Conservation (phyloP, 305 asterid genomes). For the Solanum hybrid region DNA sequence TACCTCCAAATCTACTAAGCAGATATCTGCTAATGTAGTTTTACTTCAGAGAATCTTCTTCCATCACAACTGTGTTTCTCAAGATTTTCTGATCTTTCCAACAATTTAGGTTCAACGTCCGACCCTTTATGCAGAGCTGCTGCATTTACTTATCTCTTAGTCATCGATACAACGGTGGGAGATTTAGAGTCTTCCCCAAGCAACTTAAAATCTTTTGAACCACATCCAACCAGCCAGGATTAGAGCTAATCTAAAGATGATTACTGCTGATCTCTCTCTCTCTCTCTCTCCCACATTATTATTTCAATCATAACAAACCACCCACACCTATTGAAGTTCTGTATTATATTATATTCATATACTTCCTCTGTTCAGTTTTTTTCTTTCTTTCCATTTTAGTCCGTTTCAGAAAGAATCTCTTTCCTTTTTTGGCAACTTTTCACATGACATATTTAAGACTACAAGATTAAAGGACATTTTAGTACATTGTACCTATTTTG, state of each 20-base stretch:
- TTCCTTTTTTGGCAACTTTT: neutral
- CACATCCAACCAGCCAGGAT: neutral
- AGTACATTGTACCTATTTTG: neutral
- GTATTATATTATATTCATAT: neutral
- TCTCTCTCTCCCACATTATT: neutral
- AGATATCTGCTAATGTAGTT: neutral
- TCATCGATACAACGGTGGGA: neutral
- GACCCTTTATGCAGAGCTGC: neutral
- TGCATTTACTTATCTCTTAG: neutral
- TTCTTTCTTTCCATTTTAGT: neutral
- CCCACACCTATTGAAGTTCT: neutral
- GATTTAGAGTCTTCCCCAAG: neutral
- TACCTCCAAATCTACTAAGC: neutral
- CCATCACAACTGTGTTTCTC: neutral
- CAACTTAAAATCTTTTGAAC: neutral
- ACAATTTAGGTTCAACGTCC: neutral
- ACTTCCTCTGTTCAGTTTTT: neutral
- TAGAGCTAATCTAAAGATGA: neutral
- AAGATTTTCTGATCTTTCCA: neutral
- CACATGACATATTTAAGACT: neutral
- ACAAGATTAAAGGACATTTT: neutral
- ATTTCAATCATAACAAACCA: neutral
- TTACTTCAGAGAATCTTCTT: neutral
- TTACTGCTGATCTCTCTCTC: neutral
- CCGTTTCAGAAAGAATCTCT: neutral